A percentile compares a stretch with the other conserved stretches of the same genome.
Conservation (phyloP, 805 yeast species). For the Yarrowia deformans region DNA sequence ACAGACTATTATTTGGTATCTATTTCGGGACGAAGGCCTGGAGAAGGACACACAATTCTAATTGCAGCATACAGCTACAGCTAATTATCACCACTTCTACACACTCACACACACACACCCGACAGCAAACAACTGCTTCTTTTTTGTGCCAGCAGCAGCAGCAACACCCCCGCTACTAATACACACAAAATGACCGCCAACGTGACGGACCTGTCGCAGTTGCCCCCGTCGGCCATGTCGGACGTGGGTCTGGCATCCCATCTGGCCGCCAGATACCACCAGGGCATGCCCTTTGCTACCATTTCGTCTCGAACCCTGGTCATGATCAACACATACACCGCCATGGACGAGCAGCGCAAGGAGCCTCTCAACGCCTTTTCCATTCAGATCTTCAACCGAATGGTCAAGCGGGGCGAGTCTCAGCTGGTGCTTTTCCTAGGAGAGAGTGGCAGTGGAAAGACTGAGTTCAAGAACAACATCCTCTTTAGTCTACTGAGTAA, state of each 20-base stretch:
- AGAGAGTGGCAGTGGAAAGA: slow-evolving; percentile 54
- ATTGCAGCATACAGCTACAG: not conserved
- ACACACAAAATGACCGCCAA: slow-evolving; percentile 19
- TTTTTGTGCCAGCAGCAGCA: not conserved
- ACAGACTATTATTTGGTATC: slow-evolving; percentile 15
- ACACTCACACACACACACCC: not conserved
- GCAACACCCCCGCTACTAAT: not conserved
- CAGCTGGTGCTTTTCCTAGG: slow-evolving; percentile 52
- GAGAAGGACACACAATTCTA: slow-evolving; percentile 4
- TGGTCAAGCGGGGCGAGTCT: slow-evolving; percentile 31
- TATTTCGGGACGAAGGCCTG: slow-evolving; percentile 25
- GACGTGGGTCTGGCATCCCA: slow-evolving; percentile 55
- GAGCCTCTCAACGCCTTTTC: slow-evolving; percentile 38
- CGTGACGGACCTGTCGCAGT: slow-evolving; percentile 50
- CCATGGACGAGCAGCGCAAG: slow-evolving; percentile 41
- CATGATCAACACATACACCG: slow-evolving; percentile 52
- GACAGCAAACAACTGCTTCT: not conserved
- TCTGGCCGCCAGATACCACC: slow-evolving; percentile 54
- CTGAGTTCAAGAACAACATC: slow-evolving; percentile 51
- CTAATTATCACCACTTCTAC: not conserved
- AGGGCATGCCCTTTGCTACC: slow-evolving; percentile 53
- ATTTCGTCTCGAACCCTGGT: slow-evolving; percentile 52
- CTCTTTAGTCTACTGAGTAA: slow-evolving; percentile 45
- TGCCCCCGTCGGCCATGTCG: slow-evolving; percentile 50
- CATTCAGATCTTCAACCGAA: slow-evolving; percentile 36